A percentile compares a stretch with the other conserved stretches of the same genome.
Conservation (phyloP, 179 eudicot genomes). For the Carnegiea gigantea region DNA sequence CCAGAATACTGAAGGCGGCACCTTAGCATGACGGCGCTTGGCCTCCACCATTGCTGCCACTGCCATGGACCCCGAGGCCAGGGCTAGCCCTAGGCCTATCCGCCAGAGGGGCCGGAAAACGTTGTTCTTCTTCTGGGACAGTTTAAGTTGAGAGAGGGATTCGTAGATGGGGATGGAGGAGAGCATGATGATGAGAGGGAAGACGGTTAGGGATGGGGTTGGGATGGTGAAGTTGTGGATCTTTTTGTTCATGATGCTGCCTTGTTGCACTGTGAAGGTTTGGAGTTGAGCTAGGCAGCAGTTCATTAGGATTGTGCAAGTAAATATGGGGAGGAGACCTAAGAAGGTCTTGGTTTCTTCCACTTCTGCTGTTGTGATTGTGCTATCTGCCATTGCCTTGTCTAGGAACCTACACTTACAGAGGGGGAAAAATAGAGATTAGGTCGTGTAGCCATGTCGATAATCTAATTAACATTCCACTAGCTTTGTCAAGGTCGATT, state of each 20-base stretch:
- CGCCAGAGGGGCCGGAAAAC: slow-evolving; percentile 33
- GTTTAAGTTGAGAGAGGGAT: slow-evolving; percentile 17
- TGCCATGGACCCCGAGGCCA: slow-evolving; percentile 28
- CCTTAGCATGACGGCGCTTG: slow-evolving; percentile 19
- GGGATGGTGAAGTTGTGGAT: slow-evolving; percentile 33
- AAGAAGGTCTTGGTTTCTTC: slow-evolving; percentile 32
- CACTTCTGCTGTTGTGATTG: slow-evolving; percentile 25
- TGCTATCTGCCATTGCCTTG: slow-evolving; percentile 30
- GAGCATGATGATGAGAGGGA: slow-evolving; percentile 32
- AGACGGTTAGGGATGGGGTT: slow-evolving; percentile 32
- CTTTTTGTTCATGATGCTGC: slow-evolving; percentile 30
- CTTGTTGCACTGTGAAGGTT: slow-evolving; percentile 42
- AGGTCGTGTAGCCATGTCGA: too few relatives aligned
- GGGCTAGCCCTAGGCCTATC: slow-evolving; percentile 33
- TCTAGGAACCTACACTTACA: slow-evolving; percentile 22
- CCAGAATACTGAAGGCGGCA: slow-evolving; percentile 29
- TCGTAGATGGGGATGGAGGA: slow-evolving; percentile 38
- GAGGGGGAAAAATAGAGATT: too few relatives aligned
- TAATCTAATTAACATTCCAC: too few relatives aligned
- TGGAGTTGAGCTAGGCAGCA: slow-evolving; percentile 43
- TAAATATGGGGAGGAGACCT: slow-evolving; percentile 36
- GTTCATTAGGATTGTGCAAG: slow-evolving; percentile 38
- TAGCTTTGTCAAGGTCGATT: too few relatives aligned
- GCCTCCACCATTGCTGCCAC: slow-evolving; percentile 29
- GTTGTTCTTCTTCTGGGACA: slow-evolving; percentile 17